These are phyloP conservation scores for Asterochloris erici DNA, from an alignment of 139 green algal species.

Conservation along the genomic window DNA sequence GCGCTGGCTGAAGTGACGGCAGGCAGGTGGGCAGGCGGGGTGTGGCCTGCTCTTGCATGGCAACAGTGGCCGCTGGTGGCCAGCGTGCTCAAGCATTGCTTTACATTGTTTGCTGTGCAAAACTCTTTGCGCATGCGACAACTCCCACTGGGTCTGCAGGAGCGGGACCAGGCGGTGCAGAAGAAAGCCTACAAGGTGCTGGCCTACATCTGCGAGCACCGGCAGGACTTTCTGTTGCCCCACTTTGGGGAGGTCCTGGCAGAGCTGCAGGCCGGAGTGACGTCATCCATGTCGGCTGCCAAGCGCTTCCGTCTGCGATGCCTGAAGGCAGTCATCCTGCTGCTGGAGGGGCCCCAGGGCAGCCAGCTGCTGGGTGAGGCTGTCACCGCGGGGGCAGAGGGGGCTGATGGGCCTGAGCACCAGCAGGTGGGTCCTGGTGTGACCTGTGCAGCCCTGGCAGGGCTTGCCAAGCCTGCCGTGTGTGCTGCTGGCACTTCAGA, in stretches of 20 bases:
- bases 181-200: conserved; percentile 96
- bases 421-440: no score
- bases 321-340: conserved; percentile 43
- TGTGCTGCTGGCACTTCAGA: no score
- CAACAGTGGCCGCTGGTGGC: background rate
- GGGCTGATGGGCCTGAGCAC: no score
- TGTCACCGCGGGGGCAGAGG: no score
- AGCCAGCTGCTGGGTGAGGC: no score
- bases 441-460: no score
- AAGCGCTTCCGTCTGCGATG: conserved; percentile 79
- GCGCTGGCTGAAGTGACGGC: background rate
- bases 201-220: conserved; percentile 57
- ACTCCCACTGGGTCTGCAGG: conserved; percentile 16
- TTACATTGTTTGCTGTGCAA: background rate
- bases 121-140: background rate
- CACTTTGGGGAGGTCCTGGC: conserved; percentile 48
- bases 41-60: background rate
- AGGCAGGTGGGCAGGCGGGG: background rate
- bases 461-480: no score
- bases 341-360: conserved; percentile 20
- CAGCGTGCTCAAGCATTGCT: background rate
- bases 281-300: conserved; percentile 52
- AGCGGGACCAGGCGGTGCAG: conserved; percentile 75
- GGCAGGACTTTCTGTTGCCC: conserved; percentile 32
- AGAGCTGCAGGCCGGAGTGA: conserved; percentile 42